phyloP scores from a whole-genome alignment of 1,139 yeast species.

The Pichia cactophila region DNA sequence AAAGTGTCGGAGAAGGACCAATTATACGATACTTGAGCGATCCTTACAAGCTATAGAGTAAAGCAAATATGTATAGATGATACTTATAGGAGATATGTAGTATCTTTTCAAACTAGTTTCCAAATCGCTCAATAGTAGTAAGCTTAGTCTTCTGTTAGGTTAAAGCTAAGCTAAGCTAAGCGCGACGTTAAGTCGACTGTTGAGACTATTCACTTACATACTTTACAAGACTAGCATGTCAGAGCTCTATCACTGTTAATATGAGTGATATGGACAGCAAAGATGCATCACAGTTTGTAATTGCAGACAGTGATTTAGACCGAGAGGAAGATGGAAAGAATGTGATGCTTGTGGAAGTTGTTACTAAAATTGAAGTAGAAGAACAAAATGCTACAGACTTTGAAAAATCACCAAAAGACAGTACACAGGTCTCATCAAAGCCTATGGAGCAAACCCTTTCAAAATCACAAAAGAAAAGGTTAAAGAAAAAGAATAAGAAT shows the following conservation, averaged over 20 bases:
- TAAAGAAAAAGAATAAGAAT: background rate
- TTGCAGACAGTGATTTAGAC: background rate
- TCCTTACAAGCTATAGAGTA: conserved; percentile 14
- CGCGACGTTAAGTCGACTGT: too few species aligned
- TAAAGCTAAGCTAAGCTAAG: too few species aligned
- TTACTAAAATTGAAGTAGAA: background rate
- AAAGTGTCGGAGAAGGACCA: conserved; percentile 79
- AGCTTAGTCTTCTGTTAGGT: too few species aligned
- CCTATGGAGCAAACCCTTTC: background rate
- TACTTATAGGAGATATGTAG: background rate
- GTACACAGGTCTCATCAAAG: background rate
- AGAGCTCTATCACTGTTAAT: background rate
- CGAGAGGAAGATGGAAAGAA: background rate
- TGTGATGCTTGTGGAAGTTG: background rate
- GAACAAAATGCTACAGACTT: background rate
- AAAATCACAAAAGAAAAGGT: background rate
- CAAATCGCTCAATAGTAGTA: too few species aligned
- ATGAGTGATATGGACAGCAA: background rate
- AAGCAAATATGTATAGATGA: background rate
- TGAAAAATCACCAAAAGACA: background rate
- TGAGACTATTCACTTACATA: too few species aligned
- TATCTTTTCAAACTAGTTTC: too few species aligned
- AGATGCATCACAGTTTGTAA: background rate
- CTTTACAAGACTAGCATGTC: too few species aligned
- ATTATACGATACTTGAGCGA: conserved; percentile 82